Conservation (phyloP, 2,329 filamentous ascomycete species). For the Stachybotrys echinatus region DNA sequence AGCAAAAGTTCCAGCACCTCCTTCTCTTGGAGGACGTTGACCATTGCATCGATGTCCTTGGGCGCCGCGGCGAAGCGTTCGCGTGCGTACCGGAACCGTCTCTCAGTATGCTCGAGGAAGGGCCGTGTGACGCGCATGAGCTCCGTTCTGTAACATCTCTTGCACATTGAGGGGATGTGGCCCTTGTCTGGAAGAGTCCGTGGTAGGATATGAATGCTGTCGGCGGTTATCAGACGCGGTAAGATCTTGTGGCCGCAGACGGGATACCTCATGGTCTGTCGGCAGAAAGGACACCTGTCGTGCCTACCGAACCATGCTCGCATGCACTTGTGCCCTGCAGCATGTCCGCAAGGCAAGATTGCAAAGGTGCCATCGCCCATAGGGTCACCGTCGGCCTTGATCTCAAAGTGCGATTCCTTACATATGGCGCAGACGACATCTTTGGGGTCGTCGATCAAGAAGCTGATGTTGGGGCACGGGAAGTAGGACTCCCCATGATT, state of each 20-base stretch:
- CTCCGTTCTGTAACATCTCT: conserved; percentile 8
- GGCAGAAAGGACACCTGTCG: conserved; percentile 28
- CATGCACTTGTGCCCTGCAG: conserved; percentile 23
- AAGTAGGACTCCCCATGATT: conserved; percentile 11
- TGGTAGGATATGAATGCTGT: conserved; percentile 25
- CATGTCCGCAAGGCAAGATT: conserved; percentile 30
- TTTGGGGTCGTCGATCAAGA: conserved; percentile 17
- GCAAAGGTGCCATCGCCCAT: conserved; percentile 13
- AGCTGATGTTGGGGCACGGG: conserved; percentile 20
- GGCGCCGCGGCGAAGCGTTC: not conserved
- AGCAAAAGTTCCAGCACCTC: not conserved
- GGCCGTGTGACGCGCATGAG: conserved; percentile 6
- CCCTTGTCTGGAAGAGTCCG: conserved; percentile 24
- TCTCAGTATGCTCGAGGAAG: conserved; percentile 8
- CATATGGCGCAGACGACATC: conserved; percentile 20
- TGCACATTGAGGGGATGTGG: conserved; percentile 16
- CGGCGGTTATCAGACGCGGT: conserved; percentile 16
- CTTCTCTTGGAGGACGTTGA: not conserved
- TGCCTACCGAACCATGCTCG: conserved; percentile 16
- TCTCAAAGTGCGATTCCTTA: conserved; percentile 9
- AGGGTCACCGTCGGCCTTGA: conserved; percentile 10
- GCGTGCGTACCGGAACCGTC: conserved; percentile 3
- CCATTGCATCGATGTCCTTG: not conserved
- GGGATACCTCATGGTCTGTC: conserved; percentile 17
- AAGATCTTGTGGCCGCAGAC: conserved; percentile 22